Conservation (phyloP, 2,329 filamentous ascomycete genomes). For the Penicillium sp. region DNA sequence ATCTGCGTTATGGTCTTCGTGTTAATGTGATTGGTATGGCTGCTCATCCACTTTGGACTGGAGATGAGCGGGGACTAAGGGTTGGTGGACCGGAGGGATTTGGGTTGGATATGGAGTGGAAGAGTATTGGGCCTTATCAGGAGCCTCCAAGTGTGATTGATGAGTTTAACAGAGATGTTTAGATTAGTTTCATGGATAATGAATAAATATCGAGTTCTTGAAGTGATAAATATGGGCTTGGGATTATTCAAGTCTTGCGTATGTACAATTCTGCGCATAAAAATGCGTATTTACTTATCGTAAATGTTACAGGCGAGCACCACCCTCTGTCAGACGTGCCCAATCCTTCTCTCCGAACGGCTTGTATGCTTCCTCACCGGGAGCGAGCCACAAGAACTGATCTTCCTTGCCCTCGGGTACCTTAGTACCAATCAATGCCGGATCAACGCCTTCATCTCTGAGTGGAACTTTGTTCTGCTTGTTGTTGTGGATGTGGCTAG, state of each 20-base stretch:
- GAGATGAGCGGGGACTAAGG: slow-evolving; percentile 35
- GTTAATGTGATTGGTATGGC: slow-evolving; percentile 54
- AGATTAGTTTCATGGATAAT: neutral
- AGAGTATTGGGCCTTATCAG: slow-evolving; percentile 21
- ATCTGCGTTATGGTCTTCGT: slow-evolving; percentile 53
- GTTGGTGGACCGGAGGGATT: slow-evolving; percentile 46
- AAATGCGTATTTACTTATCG: no score
- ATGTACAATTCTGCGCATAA: neutral
- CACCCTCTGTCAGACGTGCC: slow-evolving; percentile 50
- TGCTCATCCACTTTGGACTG: slow-evolving; percentile 53
- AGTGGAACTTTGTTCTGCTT: slow-evolving; percentile 78
- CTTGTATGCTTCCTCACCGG: slow-evolving; percentile 54
- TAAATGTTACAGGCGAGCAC: slow-evolving; percentile 44
- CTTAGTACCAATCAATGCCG: slow-evolving; percentile 47
- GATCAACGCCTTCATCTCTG: slow-evolving; percentile 66
- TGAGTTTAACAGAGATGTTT: neutral
- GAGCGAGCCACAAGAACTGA: slow-evolving; percentile 53
- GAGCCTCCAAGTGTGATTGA: slow-evolving; percentile 10
- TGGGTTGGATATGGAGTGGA: slow-evolving; percentile 23
- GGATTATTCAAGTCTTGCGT: no score
- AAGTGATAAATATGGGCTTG: no score
- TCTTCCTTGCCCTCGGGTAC: slow-evolving; percentile 47
- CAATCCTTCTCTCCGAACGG: slow-evolving; percentile 62
- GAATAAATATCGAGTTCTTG: neutral
- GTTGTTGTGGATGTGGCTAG: slow-evolving; percentile 61